Conservation (phyloP, 1,284 basidiomycete genomes). For the Marasmius tenuissimus region DNA sequence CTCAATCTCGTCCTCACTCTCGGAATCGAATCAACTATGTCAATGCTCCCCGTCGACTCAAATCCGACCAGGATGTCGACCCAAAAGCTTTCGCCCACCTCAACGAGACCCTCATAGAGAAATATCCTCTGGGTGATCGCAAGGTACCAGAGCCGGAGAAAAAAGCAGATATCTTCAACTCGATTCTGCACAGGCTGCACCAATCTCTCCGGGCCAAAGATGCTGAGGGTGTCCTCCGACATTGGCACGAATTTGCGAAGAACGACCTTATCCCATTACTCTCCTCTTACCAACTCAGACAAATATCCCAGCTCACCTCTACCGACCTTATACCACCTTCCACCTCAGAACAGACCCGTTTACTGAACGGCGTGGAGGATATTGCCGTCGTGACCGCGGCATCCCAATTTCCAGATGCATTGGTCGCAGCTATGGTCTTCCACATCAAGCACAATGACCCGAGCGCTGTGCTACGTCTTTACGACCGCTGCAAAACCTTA, state of each 20-base stretch:
- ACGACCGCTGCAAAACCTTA: constrained; percentile 37
- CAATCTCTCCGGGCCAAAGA: constrained; percentile 34
- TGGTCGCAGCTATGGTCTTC: constrained; percentile 50
- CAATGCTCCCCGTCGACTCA: neutral
- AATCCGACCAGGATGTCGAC: neutral
- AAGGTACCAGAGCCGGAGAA: constrained; percentile 24
- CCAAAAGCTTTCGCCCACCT: constrained; percentile 5
- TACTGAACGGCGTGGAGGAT: constrained; percentile 33
- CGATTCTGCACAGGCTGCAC: constrained; percentile 33
- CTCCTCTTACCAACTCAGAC: constrained; percentile 38
- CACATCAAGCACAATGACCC: constrained; percentile 43
- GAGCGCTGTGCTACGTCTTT: constrained; percentile 44
- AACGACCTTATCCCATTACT: constrained; percentile 43
- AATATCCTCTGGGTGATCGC: constrained; percentile 7
- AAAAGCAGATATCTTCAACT: constrained; percentile 35
- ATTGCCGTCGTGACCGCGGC: constrained; percentile 48
- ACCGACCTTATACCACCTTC: constrained; percentile 23
- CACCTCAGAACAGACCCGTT: constrained; percentile 18
- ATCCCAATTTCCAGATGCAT: constrained; percentile 41
- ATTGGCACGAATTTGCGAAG: constrained; percentile 47
- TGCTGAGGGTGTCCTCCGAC: constrained; percentile 27
- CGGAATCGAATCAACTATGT: neutral
- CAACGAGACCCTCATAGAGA: constrained; percentile 7
- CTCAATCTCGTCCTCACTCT: neutral
- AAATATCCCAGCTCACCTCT: constrained; percentile 37